phyloP scores from a whole-genome alignment of 305 asterid genomes.

The Fraxinus dipetala region DNA sequence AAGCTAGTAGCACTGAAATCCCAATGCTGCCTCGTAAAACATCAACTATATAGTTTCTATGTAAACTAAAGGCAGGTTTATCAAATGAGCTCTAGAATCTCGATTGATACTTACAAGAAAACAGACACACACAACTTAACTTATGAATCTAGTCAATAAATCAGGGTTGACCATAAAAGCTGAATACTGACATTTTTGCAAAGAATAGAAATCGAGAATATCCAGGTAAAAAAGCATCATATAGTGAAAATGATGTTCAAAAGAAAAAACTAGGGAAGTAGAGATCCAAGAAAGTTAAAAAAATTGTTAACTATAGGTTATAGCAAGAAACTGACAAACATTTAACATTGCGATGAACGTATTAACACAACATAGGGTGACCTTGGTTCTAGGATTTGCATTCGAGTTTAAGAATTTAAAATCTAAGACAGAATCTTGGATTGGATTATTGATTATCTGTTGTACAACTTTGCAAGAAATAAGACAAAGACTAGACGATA shows the following conservation, averaged over 20 bases:
- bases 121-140: neutral
- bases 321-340: neutral
- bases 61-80: neutral
- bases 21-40: neutral
- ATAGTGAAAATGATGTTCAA: neutral
- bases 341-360: no score
- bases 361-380: no score
- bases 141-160: neutral
- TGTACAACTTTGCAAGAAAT: no score
- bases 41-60: neutral
- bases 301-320: no score
- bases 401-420: no score
- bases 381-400: no score
- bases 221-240: neutral
- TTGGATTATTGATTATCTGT: no score
- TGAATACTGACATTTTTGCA: neutral
- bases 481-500: no score
- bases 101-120: neutral
- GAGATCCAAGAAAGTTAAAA: neutral
- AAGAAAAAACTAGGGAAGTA: neutral
- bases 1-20: slow-evolving; percentile 12
- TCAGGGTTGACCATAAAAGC: neutral
- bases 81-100: neutral
- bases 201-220: neutral
- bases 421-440: no score